phyloP scores from a whole-genome alignment of 2,329 filamentous ascomycete species.

The Thermomyces lanuginosus region DNA sequence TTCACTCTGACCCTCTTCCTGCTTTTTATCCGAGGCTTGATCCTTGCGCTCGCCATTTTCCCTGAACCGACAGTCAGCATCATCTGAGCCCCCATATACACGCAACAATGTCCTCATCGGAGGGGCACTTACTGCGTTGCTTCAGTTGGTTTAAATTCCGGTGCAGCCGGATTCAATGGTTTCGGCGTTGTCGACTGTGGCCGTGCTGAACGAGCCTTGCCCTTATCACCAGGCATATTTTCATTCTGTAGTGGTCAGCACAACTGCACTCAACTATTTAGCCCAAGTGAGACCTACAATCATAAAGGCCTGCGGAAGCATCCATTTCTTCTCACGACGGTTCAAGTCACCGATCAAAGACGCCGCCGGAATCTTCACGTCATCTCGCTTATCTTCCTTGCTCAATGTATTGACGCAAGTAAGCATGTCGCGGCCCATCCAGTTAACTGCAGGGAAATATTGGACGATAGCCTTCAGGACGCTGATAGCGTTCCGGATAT shows the following conservation, averaged over 20 bases:
- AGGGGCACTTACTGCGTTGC: conserved; percentile 18
- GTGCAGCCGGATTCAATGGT: conserved; percentile 24
- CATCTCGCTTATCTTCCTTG: conserved; percentile 30
- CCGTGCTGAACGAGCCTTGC: conserved; percentile 15
- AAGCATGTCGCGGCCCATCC: conserved; percentile 48
- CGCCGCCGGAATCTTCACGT: conserved; percentile 34
- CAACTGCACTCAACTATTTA: too few species aligned
- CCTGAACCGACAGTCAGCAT: conserved; percentile 11
- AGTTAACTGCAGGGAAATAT: conserved; percentile 76
- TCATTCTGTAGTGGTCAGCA: conserved; percentile 11
- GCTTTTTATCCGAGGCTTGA: conserved; percentile 14
- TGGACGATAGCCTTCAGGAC: conserved; percentile 67
- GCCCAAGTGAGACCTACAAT: conserved; percentile 12
- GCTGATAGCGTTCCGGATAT: conserved; percentile 88
- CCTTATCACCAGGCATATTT: conserved; percentile 12
- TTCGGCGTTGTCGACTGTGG: conserved; percentile 18
- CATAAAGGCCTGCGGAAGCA: conserved; percentile 32
- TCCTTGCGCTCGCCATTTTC: conserved; percentile 12
- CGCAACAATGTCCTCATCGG: neutral
- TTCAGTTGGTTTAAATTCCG: conserved; percentile 24
- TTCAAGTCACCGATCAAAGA: conserved; percentile 34
- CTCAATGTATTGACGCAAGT: conserved; percentile 27
- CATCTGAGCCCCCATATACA: conserved; percentile 10
- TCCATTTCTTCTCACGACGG: conserved; percentile 33
- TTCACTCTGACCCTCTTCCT: conserved; percentile 32